Evolutionary conservation across 768 basidiomycete genomes (phyloP).

Genomic region (Pleurotus ostreatus): DNA sequence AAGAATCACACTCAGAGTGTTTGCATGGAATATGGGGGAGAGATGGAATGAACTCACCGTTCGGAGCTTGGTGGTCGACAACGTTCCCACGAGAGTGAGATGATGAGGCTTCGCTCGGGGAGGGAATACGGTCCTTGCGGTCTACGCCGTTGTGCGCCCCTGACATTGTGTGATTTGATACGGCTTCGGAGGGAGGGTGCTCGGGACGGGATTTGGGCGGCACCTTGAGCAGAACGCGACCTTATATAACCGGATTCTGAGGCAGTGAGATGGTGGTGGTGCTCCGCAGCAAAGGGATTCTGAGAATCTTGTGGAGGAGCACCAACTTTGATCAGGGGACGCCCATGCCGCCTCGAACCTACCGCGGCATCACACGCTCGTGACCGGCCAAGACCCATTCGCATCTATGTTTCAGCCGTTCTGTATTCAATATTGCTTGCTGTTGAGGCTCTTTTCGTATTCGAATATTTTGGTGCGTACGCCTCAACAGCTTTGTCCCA

Average conservation of each 20-base stretch:
- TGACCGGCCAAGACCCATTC: background rate
- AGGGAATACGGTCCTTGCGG: constrained; percentile 49
- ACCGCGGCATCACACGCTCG: constrained; percentile 1
- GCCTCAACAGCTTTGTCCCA: too few relatives aligned
- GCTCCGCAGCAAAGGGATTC: constrained; percentile 6
- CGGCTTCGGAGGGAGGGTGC: too few relatives aligned
- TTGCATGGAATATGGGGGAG: constrained; percentile 8
- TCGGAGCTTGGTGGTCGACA: constrained; percentile 66
- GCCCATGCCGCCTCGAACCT: background rate
- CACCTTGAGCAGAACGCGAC: background rate
- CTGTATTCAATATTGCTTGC: too few relatives aligned
- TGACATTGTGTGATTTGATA: background rate
- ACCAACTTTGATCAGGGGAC: constrained; percentile 1
- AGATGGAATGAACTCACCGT: constrained; percentile 40
- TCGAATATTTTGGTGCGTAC: too few relatives aligned
- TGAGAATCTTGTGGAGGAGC: background rate
- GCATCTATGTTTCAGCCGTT: too few relatives aligned
- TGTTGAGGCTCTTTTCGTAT: too few relatives aligned
- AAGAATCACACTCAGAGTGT: constrained; percentile 11
- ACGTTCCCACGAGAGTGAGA: constrained; percentile 48
- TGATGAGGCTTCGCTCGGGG: constrained; percentile 32
- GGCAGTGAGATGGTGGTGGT: background rate
- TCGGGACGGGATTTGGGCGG: background rate
- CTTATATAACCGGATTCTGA: background rate
- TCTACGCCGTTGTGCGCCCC: constrained; percentile 29